A percentile compares a stretch with the other conserved stretches of the same genome.
phyloP scores from a whole-genome alignment of 495 filamentous ascomycete genomes.

The Aspergillus cavernicola region DNA sequence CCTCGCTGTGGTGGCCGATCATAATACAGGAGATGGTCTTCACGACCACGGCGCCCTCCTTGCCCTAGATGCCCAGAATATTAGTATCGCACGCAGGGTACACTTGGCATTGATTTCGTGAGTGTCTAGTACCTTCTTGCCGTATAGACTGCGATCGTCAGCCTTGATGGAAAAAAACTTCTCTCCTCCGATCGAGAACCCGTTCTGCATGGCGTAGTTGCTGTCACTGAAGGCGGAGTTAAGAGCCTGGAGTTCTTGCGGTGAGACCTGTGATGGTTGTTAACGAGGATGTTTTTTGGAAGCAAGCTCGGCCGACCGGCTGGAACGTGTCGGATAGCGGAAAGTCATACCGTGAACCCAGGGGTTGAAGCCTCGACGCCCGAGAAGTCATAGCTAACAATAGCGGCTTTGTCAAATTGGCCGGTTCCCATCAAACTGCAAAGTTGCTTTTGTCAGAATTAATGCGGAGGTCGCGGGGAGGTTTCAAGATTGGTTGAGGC shows the following conservation, averaged over 20 bases:
- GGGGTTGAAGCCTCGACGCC: constrained; percentile 74
- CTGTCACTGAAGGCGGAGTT: constrained; percentile 29
- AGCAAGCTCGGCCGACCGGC: background rate
- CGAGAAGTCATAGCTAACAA: constrained; percentile 76
- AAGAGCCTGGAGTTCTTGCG: constrained; percentile 37
- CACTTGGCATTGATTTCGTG: too few species aligned
- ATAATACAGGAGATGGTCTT: constrained; percentile 85
- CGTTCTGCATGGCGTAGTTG: constrained; percentile 36
- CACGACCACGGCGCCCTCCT: constrained; percentile 71
- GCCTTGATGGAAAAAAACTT: constrained; percentile 69
- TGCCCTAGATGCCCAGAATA: constrained; percentile 53
- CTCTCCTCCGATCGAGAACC: constrained; percentile 68
- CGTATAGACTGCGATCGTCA: constrained; percentile 77
- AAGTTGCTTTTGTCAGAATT: constrained; percentile 17
- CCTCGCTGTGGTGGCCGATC: constrained; percentile 78
- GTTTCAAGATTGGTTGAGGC: constrained; percentile 11
- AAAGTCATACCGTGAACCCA: constrained; percentile 65
- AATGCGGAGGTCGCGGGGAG: constrained; percentile 7
- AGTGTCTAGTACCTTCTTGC: constrained; percentile 82
- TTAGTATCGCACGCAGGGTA: background rate
- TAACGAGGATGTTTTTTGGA: constrained; percentile 6
- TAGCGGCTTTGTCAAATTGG: constrained; percentile 83
- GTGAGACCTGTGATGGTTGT: constrained; percentile 28
- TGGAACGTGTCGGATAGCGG: background rate
- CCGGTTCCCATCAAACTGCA: constrained; percentile 75